Conservation (phyloP, 1,284 basidiomycete genomes). For the Trametes versicolor region DNA sequence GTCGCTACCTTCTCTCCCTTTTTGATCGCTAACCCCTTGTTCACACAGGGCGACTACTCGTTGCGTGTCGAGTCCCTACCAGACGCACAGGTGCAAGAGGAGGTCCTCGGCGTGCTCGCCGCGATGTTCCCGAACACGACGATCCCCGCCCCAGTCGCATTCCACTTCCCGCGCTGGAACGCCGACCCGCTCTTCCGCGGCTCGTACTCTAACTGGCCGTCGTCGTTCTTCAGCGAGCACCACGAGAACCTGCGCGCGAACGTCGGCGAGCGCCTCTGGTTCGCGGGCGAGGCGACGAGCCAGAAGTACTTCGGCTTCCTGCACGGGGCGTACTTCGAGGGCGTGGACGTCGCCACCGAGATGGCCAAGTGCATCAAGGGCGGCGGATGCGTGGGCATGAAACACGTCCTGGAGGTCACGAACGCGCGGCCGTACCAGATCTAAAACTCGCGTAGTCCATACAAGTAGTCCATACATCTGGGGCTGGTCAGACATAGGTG, state of each 20-base stretch:
- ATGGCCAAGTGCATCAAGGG: conserved; percentile 52
- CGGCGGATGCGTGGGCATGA: conserved; percentile 41
- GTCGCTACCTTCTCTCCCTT: conserved; percentile 27
- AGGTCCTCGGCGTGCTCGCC: conserved; percentile 62
- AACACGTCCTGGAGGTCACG: conserved; percentile 35
- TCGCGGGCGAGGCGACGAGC: conserved; percentile 71
- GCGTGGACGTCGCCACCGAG: conserved; percentile 44
- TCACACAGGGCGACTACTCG: conserved; percentile 61
- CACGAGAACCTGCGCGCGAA: conserved; percentile 65
- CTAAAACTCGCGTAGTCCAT: neutral
- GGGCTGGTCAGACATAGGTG: neutral
- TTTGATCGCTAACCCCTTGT: neutral
- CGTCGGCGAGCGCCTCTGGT: conserved; percentile 60
- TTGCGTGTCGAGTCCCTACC: conserved; percentile 63
- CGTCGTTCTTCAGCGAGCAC: conserved; percentile 60
- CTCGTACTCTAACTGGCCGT: conserved; percentile 76
- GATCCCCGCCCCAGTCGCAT: conserved; percentile 60
- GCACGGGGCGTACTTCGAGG: conserved; percentile 49
- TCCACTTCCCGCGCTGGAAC: conserved; percentile 66
- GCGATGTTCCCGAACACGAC: conserved; percentile 65
- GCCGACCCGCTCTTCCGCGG: conserved; percentile 66
- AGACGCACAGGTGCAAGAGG: conserved; percentile 56
- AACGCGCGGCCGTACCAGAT: conserved; percentile 27
- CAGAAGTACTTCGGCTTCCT: conserved; percentile 60
- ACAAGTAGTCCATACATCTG: neutral